Evolutionary conservation across 345 rosid species (phyloP).

Genomic region (Durio zibethinus): DNA sequence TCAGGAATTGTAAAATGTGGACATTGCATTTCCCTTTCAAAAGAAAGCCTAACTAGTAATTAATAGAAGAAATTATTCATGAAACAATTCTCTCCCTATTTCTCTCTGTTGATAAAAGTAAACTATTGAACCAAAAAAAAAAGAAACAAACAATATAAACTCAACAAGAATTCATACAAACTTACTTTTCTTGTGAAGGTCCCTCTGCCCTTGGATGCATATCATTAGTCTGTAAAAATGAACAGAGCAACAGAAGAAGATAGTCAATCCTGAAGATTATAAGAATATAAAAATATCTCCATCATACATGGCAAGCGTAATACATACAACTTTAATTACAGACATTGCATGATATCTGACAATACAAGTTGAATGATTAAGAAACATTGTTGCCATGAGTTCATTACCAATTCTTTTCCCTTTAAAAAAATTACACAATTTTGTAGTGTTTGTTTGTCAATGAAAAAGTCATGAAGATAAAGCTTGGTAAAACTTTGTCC

Average conservation of each 20-base stretch:
- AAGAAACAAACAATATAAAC: slow-evolving; percentile 16
- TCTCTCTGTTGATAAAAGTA: neutral
- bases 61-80: slow-evolving; percentile 7
- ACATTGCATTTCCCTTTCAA: neutral
- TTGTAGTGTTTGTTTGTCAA: neutral
- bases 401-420: neutral
- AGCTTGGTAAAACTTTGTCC: neutral
- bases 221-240: slow-evolving; percentile 21
- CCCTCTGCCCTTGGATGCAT: slow-evolving; percentile 19
- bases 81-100: neutral
- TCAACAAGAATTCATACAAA: slow-evolving; percentile 8
- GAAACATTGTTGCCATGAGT: neutral
- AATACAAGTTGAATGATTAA: neutral
- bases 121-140: neutral
- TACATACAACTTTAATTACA: neutral
- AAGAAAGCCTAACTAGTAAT: slow-evolving; percentile 1
- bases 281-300: neutral
- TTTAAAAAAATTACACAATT: neutral
- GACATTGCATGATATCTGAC: neutral
- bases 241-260: neutral
- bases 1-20: neutral
- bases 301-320: neutral
- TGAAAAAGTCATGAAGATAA: neutral
- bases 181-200: slow-evolving; percentile 12
- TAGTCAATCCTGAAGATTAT: neutral